Percentiles rank a stretch among this genome's conserved stretches.
Conservation (phyloP, 2,329 filamentous ascomycete species). For the Zymoseptoria pseudotritici region DNA sequence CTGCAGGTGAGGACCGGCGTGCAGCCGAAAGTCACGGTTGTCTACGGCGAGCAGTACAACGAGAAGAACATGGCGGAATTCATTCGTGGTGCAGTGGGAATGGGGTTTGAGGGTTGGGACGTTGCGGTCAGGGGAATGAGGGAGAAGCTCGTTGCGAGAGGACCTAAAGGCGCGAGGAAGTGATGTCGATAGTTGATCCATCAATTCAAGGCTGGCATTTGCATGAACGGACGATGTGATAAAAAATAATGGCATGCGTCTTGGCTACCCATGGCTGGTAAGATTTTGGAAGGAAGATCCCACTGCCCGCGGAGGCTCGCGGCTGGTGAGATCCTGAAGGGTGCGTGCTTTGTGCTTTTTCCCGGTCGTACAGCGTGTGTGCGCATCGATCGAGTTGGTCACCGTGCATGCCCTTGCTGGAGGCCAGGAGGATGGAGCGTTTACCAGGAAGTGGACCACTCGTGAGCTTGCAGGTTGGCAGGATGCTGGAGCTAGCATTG, state of each 20-base stretch:
- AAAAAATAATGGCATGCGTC: not conserved
- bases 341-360: too few relatives aligned
- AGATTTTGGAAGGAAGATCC: not conserved
- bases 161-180: conserved; percentile 33
- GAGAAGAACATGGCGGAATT: conserved; percentile 69
- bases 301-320: not conserved
- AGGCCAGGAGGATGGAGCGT: not conserved
- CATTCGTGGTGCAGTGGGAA: conserved; percentile 36
- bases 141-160: conserved; percentile 37
- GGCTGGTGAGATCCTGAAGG: too few relatives aligned
- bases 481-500: too few relatives aligned
- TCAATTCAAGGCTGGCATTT: not conserved
- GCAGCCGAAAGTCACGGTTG: conserved; percentile 47
- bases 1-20: conserved; percentile 44
- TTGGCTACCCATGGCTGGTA: not conserved
- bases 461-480: too few relatives aligned
- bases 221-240: not conserved
- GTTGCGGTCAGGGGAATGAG: conserved; percentile 38
- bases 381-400: not conserved
- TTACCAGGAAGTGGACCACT: too few relatives aligned
- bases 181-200: conserved; percentile 1
- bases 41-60: conserved; percentile 75
- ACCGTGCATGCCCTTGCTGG: not conserved
- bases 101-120: conserved; percentile 32
- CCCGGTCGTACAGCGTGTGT: not conserved